Percentiles rank a stretch among this genome's conserved stretches.
These are phyloP conservation scores for Mrakia blollopis DNA, from an alignment of 768 basidiomycete genomes.

Conservation along the genomic window DNA sequence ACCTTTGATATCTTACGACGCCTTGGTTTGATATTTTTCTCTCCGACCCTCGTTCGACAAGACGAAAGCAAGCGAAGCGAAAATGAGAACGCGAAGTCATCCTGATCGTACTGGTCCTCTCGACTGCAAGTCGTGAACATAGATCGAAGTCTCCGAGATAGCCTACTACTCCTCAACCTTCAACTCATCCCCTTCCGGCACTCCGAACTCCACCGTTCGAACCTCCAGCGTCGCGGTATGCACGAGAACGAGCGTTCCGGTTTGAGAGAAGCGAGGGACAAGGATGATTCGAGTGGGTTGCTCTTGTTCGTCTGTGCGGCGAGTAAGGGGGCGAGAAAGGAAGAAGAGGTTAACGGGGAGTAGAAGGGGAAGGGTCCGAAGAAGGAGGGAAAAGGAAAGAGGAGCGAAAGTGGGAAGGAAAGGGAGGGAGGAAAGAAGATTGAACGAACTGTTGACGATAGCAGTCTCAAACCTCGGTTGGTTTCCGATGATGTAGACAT, in stretches of 20 bases:
- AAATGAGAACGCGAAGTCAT: too few relatives aligned
- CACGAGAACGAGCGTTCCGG: slow-evolving; percentile 71
- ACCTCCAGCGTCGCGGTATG: slow-evolving; percentile 67
- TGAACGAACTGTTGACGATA: slow-evolving; percentile 51
- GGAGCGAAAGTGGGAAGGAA: background rate
- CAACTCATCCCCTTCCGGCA: slow-evolving; percentile 39
- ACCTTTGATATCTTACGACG: too few relatives aligned
- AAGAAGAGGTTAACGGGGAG: background rate
- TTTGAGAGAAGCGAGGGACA: slow-evolving; percentile 72
- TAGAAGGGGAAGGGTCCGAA: background rate
- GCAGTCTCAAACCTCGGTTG: slow-evolving; percentile 77
- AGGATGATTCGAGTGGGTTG: slow-evolving; percentile 60
- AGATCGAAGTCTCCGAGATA: too few relatives aligned
- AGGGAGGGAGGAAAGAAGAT: background rate
- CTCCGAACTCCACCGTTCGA: slow-evolving; percentile 42
- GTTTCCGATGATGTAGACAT: slow-evolving; percentile 88
- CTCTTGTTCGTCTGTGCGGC: slow-evolving; percentile 34
- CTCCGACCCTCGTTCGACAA: too few relatives aligned
- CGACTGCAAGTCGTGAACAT: too few relatives aligned
- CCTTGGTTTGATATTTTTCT: too few relatives aligned
- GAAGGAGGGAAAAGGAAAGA: slow-evolving; percentile 17
- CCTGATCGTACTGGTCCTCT: too few relatives aligned
- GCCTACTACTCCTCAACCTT: background rate
- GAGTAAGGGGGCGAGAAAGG: background rate
- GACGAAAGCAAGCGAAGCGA: too few relatives aligned